phyloP scores from a whole-genome alignment of 306 rosid genomes.

The Acacia acuminata region DNA sequence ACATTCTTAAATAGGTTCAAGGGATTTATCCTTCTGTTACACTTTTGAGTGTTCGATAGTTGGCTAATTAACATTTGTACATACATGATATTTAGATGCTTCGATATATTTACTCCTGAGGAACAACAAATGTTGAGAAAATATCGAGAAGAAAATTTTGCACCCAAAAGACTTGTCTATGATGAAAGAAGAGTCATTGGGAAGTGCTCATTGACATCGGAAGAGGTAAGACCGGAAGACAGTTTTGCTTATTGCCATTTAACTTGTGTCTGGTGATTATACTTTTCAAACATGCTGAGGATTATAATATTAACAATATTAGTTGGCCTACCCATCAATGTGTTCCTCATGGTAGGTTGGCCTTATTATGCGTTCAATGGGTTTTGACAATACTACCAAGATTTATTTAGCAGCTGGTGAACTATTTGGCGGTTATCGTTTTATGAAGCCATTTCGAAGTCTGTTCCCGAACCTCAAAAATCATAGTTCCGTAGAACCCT shows the following conservation, averaged over 20 bases:
- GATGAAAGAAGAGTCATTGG: slow-evolving; percentile 7
- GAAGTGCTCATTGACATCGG: not conserved
- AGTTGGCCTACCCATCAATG: not conserved
- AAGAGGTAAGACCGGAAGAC: not conserved
- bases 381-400: not conserved
- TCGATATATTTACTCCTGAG: not conserved
- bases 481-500: not conserved
- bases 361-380: not conserved
- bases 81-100: not conserved
- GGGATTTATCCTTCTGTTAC: not conserved
- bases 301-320: not conserved
- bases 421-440: not conserved
- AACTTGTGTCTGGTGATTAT: not conserved
- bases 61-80: not conserved
- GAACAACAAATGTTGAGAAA: not conserved
- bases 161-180: slow-evolving; percentile 5
- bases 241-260: not conserved
- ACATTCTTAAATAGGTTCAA: not conserved
- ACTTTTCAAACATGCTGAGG: not conserved
- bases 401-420: slow-evolving; percentile 1
- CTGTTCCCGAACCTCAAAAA: not conserved
- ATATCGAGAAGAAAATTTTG: slow-evolving; percentile 1
- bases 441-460: slow-evolving; percentile 4
- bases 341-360: not conserved
- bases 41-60: not conserved